Evolutionary conservation across 2,329 filamentous ascomycete genomes (phyloP).

Genomic region (Calonectria leucothoes): DNA sequence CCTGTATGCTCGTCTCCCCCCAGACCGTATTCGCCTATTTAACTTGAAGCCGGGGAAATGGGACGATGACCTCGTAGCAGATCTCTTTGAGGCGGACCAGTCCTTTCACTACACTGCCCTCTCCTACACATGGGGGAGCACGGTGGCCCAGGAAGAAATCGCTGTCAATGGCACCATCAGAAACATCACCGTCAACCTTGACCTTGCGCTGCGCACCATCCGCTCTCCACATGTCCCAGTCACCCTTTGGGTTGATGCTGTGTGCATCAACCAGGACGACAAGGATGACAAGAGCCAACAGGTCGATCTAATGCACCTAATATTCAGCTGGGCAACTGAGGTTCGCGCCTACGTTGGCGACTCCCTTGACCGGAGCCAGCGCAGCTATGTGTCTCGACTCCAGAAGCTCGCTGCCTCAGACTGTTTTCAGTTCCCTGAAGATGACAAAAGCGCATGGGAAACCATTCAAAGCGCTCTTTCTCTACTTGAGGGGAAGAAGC

Average conservation of each 20-base stretch:
- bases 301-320: slow-evolving; percentile 37
- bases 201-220: slow-evolving; percentile 41
- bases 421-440: slow-evolving; percentile 18
- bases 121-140: slow-evolving; percentile 44
- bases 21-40: slow-evolving; percentile 26
- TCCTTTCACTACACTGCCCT: slow-evolving; percentile 36
- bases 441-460: slow-evolving; percentile 9
- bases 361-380: slow-evolving; percentile 13
- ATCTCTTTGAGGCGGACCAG: slow-evolving; percentile 29
- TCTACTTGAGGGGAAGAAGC: slow-evolving; percentile 6
- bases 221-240: slow-evolving; percentile 22
- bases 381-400: slow-evolving; percentile 14
- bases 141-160: slow-evolving; percentile 28
- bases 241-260: slow-evolving; percentile 40
- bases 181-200: slow-evolving; percentile 42
- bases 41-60: slow-evolving; percentile 27
- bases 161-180: slow-evolving; percentile 33
- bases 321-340: slow-evolving; percentile 34
- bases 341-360: slow-evolving; percentile 32
- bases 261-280: slow-evolving; percentile 42
- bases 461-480: slow-evolving; percentile 10
- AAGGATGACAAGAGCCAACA: slow-evolving; percentile 37
- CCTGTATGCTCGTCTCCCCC: slow-evolving; percentile 19
- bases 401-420: slow-evolving; percentile 14
- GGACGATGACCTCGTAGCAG: slow-evolving; percentile 24